These are phyloP conservation scores for Paramecium tetraurelia DNA, from an alignment of 73 alveolate species.

Conservation along the genomic window DNA sequence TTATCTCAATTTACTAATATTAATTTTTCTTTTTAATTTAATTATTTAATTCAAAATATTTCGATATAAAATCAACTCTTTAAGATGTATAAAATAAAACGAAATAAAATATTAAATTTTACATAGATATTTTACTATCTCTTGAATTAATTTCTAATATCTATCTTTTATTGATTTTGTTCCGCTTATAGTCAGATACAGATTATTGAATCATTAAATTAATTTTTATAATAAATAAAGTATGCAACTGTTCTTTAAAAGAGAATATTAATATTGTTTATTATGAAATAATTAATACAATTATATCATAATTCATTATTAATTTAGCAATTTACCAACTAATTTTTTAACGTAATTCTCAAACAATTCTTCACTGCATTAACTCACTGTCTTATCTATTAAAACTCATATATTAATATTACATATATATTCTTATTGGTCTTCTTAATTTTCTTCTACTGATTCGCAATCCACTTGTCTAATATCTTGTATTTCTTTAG, in stretches of 20 bases:
- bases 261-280: background rate
- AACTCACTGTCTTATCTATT: background rate
- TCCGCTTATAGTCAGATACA: no score
- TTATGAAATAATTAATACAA: background rate
- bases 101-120: no score
- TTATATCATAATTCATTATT: background rate
- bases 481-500: background rate
- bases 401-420: background rate
- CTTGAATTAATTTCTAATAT: no score
- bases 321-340: background rate
- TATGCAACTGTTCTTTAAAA: background rate
- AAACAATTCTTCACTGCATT: background rate
- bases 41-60: no score
- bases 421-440: background rate
- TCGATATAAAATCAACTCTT: no score
- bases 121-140: no score
- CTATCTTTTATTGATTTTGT: no score
- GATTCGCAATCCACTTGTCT: background rate
- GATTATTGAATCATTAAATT: no score
- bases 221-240: no score
- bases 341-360: background rate
- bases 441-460: background rate
- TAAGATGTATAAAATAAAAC: no score
- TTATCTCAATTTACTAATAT: no score
- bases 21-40: no score